phyloP scores from a whole-genome alignment of 1,284 basidiomycete genomes.

The Boletus semigastroideus region DNA sequence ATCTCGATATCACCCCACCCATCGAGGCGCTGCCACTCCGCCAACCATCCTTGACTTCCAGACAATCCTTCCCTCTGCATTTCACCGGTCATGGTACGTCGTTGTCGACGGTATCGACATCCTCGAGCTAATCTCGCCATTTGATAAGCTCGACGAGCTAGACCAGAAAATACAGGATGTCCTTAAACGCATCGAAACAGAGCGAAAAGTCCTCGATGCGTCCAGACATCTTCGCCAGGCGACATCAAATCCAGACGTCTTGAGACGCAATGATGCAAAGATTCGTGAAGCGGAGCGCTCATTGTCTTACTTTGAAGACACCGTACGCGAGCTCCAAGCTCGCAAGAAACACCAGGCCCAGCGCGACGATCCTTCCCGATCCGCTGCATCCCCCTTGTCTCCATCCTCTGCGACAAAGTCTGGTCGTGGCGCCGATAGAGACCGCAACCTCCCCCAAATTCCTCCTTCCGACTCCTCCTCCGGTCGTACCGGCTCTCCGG shows the following conservation, averaged over 20 bases:
- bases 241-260: constrained; percentile 85
- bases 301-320: constrained; percentile 86
- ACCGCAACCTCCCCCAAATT: constrained; percentile 41
- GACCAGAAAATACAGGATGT: constrained; percentile 93
- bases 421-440: constrained; percentile 30
- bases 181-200: constrained; percentile 86
- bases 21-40: constrained; percentile 15
- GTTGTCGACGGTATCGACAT: constrained; percentile 12
- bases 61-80: constrained; percentile 12
- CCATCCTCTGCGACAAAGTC: constrained; percentile 27
- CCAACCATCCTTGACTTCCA: constrained; percentile 11
- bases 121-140: constrained; percentile 5
- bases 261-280: constrained; percentile 79
- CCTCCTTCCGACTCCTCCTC: constrained; percentile 47
- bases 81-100: constrained; percentile 34
- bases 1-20: constrained; percentile 33
- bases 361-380: constrained; percentile 50
- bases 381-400: constrained; percentile 35
- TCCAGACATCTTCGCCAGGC: constrained; percentile 79
- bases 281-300: constrained; percentile 87
- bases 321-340: constrained; percentile 79
- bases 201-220: constrained; percentile 90
- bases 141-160: constrained; percentile 47
- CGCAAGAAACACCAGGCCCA: constrained; percentile 62
- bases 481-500: constrained; percentile 35